These are phyloP conservation scores for Malus asiatica DNA, from an alignment of 306 rosid species.

Conservation along the genomic window DNA sequence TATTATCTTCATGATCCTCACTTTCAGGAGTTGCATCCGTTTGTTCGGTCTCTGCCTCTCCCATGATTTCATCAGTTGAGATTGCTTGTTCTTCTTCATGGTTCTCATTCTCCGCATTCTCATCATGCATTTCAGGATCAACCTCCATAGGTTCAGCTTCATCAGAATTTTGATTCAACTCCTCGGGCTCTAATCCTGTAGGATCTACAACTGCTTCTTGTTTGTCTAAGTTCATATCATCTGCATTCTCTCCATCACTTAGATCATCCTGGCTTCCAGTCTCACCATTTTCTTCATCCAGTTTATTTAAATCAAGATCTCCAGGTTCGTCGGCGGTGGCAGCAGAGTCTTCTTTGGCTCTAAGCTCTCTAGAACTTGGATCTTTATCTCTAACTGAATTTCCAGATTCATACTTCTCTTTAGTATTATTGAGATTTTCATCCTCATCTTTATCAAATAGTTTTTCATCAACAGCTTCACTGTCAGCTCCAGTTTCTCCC, in stretches of 20 bases:
- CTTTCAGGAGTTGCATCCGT: slow-evolving; percentile 37
- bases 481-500: slow-evolving; percentile 65
- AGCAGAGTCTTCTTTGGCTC: slow-evolving; percentile 65
- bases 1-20: slow-evolving; percentile 38
- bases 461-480: slow-evolving; percentile 68
- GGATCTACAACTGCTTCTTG: slow-evolving; percentile 49
- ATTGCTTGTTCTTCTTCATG: slow-evolving; percentile 29
- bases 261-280: slow-evolving; percentile 24
- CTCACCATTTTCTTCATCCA: slow-evolving; percentile 38
- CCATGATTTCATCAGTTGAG: slow-evolving; percentile 62
- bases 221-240: slow-evolving; percentile 50
- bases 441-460: slow-evolving; percentile 62
- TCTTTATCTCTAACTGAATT: slow-evolving; percentile 57
- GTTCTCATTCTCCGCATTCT: slow-evolving; percentile 30
- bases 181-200: slow-evolving; percentile 49
- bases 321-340: slow-evolving; percentile 37
- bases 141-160: slow-evolving; percentile 32
- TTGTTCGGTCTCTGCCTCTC: slow-evolving; percentile 44
- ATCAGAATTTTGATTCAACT: slow-evolving; percentile 40
- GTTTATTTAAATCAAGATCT: slow-evolving; percentile 40
- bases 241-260: slow-evolving; percentile 41
- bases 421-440: slow-evolving; percentile 39
- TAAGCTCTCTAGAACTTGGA: slow-evolving; percentile 52
- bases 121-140: slow-evolving; percentile 38
- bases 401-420: slow-evolving; percentile 67